Evolutionary conservation across 2,329 filamentous ascomycete species (phyloP), one percentile per base, ranked within the genome.

Genomic region (Taxawa tesnikishii): DNA sequence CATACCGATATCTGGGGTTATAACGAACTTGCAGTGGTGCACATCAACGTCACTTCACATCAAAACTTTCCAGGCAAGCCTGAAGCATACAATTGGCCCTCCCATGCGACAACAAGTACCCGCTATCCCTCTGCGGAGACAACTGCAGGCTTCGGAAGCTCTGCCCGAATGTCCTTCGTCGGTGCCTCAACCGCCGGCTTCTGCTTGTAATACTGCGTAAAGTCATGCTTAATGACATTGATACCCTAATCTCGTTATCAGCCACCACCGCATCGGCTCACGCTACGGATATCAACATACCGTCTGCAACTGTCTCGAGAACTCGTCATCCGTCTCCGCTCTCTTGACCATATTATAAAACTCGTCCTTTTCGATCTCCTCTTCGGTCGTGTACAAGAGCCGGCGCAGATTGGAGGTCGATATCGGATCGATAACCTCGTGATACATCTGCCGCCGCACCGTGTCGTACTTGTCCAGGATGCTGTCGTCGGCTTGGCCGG

Each of bases 401-500:
- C 40, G 36, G 16, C 34, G n/a, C 12, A 43, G 30, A 21, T 43
- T 43, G 9, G 34, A 28, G 19, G 36, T 41, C 13, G 40, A 43
- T 5, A 43, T 34, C 10, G 40, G 40, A 31, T 59, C 56, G 3
- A 58, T 48, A 0, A 51, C 42, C 2, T 44, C 34, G 2, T 43
- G 28, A 29, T 56, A 60, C 26, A 47, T 53, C n/a, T 50, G 35
- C 5, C 48, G 41, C 6, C 54, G 40, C 1, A 53, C 49, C 4
- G 45, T 37, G 0, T 50, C 49, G 53, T 57, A 60, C 3, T 47
- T 45, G 2, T 45, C 34, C 2, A 60, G 36, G 5, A 60, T 42
- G 7, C 21, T 44, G 2, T 47, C 42, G 49, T 36, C 36, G 14
- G 29, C 30, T 21, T 28, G 33, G 10, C 38, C 41, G 10, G 40